Conservation (phyloP, 768 basidiomycete species). For the Cystoderma amianthinum region DNA sequence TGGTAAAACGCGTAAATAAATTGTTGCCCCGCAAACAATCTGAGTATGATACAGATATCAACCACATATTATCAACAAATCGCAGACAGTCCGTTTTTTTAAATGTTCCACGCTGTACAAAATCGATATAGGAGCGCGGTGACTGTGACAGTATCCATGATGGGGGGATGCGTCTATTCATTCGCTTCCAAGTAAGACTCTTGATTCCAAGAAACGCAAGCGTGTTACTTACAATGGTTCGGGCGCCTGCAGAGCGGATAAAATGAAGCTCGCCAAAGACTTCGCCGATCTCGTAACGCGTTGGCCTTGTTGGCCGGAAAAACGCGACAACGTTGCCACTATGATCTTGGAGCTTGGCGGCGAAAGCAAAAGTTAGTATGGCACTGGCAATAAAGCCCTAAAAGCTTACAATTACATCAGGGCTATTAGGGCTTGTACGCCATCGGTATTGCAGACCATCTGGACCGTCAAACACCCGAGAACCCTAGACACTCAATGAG, state of each 20-base stretch:
- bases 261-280: slow-evolving; percentile 85
- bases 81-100: slow-evolving; percentile 12
- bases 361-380: slow-evolving; percentile 11
- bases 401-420: slow-evolving; percentile 53
- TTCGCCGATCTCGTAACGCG: slow-evolving; percentile 81
- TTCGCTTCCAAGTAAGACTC: slow-evolving; percentile 7
- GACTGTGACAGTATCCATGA: slow-evolving; percentile 85
- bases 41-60: no score
- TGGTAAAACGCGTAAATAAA: no score
- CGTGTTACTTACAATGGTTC: slow-evolving; percentile 65
- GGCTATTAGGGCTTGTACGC: slow-evolving; percentile 56
- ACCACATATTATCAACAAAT: no score
- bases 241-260: slow-evolving; percentile 69
- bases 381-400: slow-evolving; percentile 8
- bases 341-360: slow-evolving; percentile 66
- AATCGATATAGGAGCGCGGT: slow-evolving; percentile 84
- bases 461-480: slow-evolving; percentile 73
- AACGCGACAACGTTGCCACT: slow-evolving; percentile 68
- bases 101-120: slow-evolving; percentile 49
- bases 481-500: slow-evolving; percentile 31
- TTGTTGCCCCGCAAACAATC: no score
- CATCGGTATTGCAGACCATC: slow-evolving; percentile 78
- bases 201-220: slow-evolving; percentile 10
- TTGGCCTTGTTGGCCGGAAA: slow-evolving; percentile 71
- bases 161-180: slow-evolving; percentile 73